Percentiles rank a stretch among this genome's conserved stretches.
These are phyloP conservation scores for Hippophae gyantsensis DNA, from an alignment of 306 rosid species.

Conservation along the genomic window DNA sequence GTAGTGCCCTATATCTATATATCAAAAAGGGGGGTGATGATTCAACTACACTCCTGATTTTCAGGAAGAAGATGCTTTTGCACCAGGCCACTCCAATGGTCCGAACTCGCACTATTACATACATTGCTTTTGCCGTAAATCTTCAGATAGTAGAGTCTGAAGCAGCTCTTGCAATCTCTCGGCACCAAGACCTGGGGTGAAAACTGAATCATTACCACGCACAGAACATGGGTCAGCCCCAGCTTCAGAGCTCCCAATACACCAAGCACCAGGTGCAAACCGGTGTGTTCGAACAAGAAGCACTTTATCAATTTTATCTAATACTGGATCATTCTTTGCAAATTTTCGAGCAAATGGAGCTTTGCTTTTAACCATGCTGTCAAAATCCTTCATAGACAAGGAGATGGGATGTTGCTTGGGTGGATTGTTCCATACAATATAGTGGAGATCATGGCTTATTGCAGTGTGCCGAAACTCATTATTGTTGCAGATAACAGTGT, in stretches of 20 bases:
- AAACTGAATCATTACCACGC: conserved; percentile 57
- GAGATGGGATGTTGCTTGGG: conserved; percentile 89
- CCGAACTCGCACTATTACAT: conserved; percentile 6
- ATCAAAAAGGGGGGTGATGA: too few species aligned
- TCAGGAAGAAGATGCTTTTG: too few species aligned
- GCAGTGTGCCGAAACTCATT: conserved; percentile 57
- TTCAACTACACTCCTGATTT: too few species aligned
- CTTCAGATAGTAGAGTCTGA: conserved; percentile 49
- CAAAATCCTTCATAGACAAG: conserved; percentile 66
- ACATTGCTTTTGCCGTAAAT: conserved; percentile 56
- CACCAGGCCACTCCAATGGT: too few species aligned
- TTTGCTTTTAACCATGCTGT: conserved; percentile 65
- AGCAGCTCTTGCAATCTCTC: conserved; percentile 53
- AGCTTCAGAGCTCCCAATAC: conserved; percentile 43
- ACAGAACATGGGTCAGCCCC: conserved; percentile 72
- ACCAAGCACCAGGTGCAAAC: conserved; percentile 76
- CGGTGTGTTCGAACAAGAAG: not conserved
- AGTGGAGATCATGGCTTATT: conserved; percentile 84
- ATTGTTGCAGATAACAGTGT: conserved; percentile 73
- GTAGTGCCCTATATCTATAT: not conserved
- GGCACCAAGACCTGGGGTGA: conserved; percentile 75
- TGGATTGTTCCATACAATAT: conserved; percentile 96
- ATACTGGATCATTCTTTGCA: not conserved
- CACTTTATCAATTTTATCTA: not conserved
- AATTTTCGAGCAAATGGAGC: not conserved